A percentile compares a stretch with the other conserved stretches of the same genome.
Conservation (phyloP, 1,284 basidiomycete genomes). For the Ceratobasidium sp. region DNA sequence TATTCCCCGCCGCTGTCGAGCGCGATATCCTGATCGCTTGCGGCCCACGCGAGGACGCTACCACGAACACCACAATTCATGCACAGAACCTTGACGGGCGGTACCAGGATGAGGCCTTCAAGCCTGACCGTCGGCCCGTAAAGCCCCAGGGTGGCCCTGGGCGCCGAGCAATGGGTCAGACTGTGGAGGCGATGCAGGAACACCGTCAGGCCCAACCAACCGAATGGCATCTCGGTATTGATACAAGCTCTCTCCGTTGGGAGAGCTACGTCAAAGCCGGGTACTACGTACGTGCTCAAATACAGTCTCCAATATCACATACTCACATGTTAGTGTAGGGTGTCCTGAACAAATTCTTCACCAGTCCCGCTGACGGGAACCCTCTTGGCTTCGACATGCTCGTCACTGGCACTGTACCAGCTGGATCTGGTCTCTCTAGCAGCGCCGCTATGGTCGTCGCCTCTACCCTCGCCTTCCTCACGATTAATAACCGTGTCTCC, state of each 20-base stretch:
- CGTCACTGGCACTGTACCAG: constrained; percentile 81
- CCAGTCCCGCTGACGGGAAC: constrained; percentile 50
- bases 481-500: constrained; percentile 75
- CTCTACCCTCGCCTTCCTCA: constrained; percentile 82
- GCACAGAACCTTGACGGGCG: constrained; percentile 72
- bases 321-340: constrained; percentile 64
- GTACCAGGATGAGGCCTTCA: constrained; percentile 39
- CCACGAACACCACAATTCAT: constrained; percentile 50
- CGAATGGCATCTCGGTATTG: constrained; percentile 80
- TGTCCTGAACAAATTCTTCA: constrained; percentile 76
- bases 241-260: constrained; percentile 79
- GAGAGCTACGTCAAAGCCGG: constrained; percentile 89
- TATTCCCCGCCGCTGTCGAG: constrained; percentile 87
- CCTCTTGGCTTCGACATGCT: constrained; percentile 77
- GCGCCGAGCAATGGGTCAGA: constrained; percentile 40
- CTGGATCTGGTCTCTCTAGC: constrained; percentile 85
- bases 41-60: constrained; percentile 61
- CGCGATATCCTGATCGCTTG: constrained; percentile 88
- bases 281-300: constrained; percentile 69
- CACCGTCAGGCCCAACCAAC: constrained; percentile 24
- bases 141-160: constrained; percentile 27
- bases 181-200: constrained; percentile 34
- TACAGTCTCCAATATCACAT: not conserved
- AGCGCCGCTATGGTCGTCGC: constrained; percentile 89
- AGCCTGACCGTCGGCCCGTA: constrained; percentile 27